These are phyloP conservation scores for Mortierella sp. DNA, from an alignment of 371 early-diverging fungal genomes.

Conservation along the genomic window DNA sequence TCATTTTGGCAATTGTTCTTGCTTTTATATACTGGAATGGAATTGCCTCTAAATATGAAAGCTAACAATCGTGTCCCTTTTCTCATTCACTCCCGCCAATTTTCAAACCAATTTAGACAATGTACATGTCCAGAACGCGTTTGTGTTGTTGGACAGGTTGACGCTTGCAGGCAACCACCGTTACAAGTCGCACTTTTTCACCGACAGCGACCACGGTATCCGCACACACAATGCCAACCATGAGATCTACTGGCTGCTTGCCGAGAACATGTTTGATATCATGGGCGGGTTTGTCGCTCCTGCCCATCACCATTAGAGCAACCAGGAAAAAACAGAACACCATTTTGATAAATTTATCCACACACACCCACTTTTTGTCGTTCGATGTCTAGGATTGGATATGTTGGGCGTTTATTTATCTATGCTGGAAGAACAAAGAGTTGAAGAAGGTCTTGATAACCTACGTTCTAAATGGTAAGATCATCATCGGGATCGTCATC, in stretches of 20 bases:
- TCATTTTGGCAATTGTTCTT: neutral
- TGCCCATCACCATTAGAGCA: constrained; percentile 45
- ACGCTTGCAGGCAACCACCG: constrained; percentile 79
- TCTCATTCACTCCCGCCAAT: neutral
- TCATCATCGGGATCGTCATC: constrained; percentile 89
- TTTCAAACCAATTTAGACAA: constrained; percentile 51
- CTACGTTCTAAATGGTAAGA: constrained; percentile 72
- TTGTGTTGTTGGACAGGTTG: constrained; percentile 82
- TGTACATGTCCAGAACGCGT: constrained; percentile 94
- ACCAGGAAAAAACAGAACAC: neutral
- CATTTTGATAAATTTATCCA: neutral
- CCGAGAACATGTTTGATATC: constrained; percentile 43
- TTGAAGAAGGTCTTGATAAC: neutral
- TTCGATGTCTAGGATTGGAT: neutral
- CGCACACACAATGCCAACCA: constrained; percentile 75
- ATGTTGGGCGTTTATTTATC: neutral
- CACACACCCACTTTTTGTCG: neutral
- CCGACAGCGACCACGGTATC: constrained; percentile 96
- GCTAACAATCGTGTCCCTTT: neutral
- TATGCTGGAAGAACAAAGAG: neutral
- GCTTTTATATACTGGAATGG: neutral
- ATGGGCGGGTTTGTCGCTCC: constrained; percentile 54
- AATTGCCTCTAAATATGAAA: neutral
- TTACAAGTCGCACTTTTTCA: constrained; percentile 87
- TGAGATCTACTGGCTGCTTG: constrained; percentile 65